Percentiles rank a stretch among this genome's conserved stretches.
phyloP scores from a whole-genome alignment of 208 protist species.

The Kentomonas sorsogonicus region DNA sequence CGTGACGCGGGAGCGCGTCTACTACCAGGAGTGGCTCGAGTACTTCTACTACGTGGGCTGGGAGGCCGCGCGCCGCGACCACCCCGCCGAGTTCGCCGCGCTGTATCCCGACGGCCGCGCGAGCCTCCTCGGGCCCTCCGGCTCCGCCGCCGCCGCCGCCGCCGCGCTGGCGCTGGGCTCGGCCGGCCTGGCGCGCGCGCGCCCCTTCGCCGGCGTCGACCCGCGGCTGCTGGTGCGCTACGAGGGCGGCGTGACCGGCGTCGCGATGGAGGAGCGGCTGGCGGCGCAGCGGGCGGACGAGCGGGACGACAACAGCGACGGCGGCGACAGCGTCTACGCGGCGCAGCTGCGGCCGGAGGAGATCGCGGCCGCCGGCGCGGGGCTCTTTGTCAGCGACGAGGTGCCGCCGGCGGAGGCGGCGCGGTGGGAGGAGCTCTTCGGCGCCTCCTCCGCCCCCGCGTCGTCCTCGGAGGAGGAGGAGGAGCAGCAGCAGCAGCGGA shows the following conservation, averaged over 20 bases:
- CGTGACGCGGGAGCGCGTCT: constrained; percentile 60
- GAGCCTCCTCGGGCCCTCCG: background rate
- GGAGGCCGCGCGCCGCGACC: constrained; percentile 40
- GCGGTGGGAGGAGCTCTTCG: too few relatives aligned
- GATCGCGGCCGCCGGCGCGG: too few relatives aligned
- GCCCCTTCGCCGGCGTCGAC: too few relatives aligned
- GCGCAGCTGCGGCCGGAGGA: too few relatives aligned
- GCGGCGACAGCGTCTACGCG: constrained; percentile 4
- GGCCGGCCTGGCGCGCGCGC: too few relatives aligned
- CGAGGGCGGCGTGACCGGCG: background rate
- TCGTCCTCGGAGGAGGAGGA: too few relatives aligned
- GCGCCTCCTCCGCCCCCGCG: too few relatives aligned
- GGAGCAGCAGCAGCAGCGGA: background rate
- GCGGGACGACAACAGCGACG: constrained; percentile 4
- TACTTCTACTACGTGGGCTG: constrained; percentile 82
- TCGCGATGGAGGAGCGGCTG: background rate
- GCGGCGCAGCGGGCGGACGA: background rate
- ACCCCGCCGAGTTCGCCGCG: constrained; percentile 53
- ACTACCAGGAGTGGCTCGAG: constrained; percentile 85
- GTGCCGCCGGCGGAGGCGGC: constrained; percentile 5
- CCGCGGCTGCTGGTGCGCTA: too few relatives aligned
- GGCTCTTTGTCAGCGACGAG: too few relatives aligned
- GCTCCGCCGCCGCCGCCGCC: background rate
- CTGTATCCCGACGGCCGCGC: constrained; percentile 33
- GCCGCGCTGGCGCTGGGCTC: too few relatives aligned